Evolutionary conservation across 441 rosid genomes (phyloP).

Genomic region (Aleurites moluccanus): DNA sequence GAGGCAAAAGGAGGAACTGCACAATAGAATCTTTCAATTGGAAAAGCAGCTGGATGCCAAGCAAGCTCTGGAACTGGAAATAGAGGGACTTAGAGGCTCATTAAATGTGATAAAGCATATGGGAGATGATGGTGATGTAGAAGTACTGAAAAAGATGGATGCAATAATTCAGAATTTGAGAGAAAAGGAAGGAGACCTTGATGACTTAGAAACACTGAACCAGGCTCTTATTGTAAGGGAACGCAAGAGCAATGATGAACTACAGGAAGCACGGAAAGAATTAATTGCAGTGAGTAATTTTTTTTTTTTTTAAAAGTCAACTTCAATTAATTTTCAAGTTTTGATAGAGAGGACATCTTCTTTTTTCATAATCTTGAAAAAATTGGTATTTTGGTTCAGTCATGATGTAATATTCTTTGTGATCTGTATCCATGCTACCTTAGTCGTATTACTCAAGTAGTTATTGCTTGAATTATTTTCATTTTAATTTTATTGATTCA

Average conservation of each 20-base stretch:
- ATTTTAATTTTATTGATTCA: neutral
- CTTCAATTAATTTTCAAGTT: neutral
- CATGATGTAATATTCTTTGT: neutral
- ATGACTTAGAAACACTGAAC: constrained; percentile 61
- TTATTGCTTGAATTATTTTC: neutral
- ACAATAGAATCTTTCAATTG: constrained; percentile 55
- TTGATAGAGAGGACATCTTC: neutral
- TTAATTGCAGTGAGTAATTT: constrained; percentile 58
- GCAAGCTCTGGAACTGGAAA: constrained; percentile 79
- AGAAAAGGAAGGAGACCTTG: constrained; percentile 82
- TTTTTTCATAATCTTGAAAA: constrained; percentile 5
- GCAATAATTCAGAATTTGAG: constrained; percentile 54
- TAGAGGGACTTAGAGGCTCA: constrained; percentile 63
- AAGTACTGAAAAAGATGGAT: constrained; percentile 65
- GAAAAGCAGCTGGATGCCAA: constrained; percentile 79
- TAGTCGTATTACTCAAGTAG: neutral
- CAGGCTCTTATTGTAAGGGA: constrained; percentile 81
- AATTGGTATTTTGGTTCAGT: constrained; percentile 9
- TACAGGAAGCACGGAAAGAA: constrained; percentile 89
- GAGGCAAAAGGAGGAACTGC: constrained; percentile 81
- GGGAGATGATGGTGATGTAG: constrained; percentile 66
- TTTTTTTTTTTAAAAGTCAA: constrained; percentile 7
- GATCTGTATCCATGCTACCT: neutral
- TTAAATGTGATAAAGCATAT: constrained; percentile 67
- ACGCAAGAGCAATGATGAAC: constrained; percentile 80